Evolutionary conservation across 108 stramenopile genomes (phyloP).

Genomic region (Cyclostephanos tholiformis): DNA sequence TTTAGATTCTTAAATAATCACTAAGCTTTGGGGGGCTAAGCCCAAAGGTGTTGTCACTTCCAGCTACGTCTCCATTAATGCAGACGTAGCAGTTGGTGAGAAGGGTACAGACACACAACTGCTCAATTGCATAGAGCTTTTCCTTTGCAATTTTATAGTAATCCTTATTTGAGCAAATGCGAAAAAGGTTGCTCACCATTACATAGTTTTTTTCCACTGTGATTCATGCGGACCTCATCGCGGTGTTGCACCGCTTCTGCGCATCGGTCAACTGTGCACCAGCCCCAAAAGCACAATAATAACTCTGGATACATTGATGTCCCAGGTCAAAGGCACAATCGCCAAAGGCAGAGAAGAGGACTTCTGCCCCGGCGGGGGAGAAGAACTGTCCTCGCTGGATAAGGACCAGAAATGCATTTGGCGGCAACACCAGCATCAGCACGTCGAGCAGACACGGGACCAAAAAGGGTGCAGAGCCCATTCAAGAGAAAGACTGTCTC

Average conservation of each 20-base stretch:
- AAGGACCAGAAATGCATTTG: neutral
- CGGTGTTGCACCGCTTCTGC: conserved; percentile 7
- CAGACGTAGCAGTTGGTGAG: conserved; percentile 7
- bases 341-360: neutral
- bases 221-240: neutral
- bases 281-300: too few relatives aligned
- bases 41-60: neutral
- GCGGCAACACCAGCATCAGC: conserved; percentile 1
- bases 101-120: conserved; percentile 26
- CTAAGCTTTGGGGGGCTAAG: too few relatives aligned
- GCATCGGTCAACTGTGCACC: neutral
- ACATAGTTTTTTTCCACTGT: conserved; percentile 13
- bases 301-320: neutral
- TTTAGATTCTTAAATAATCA: too few relatives aligned
- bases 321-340: conserved; percentile 1
- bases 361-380: neutral
- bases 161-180: conserved; percentile 1
- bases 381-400: conserved; percentile 7
- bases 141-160: too few relatives aligned
- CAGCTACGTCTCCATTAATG: conserved; percentile 17
- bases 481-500: conserved; percentile 25
- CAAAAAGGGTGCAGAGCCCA: conserved; percentile 26
- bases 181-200: neutral
- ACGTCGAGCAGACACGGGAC: conserved; percentile 18
- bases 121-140: conserved; percentile 16